Evolutionary conservation across 495 filamentous ascomycete species (phyloP).

Genomic region (Parathielavia appendiculata): DNA sequence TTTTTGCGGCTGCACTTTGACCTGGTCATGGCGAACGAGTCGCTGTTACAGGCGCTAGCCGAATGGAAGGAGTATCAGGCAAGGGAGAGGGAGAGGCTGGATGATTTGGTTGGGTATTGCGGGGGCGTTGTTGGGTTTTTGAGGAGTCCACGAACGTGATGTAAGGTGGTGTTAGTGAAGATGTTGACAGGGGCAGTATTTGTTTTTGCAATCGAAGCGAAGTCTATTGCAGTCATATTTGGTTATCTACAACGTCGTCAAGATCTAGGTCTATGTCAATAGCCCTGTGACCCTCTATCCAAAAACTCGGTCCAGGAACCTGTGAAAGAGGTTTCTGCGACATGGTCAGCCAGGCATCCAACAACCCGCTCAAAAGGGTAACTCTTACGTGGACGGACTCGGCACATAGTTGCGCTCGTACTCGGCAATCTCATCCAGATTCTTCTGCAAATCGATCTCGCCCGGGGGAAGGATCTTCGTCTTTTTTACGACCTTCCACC

Average conservation of each 20-base stretch:
- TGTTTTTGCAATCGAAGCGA: neutral
- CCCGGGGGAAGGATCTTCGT: conserved; percentile 53
- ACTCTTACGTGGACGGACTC: conserved; percentile 51
- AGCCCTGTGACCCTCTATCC: conserved; percentile 18
- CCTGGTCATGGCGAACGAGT: conserved; percentile 39
- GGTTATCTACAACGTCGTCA: conserved; percentile 1
- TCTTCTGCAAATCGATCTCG: conserved; percentile 58
- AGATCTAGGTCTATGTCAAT: neutral
- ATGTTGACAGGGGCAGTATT: neutral
- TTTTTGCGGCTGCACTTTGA: conserved; percentile 72
- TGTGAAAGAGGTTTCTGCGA: conserved; percentile 27
- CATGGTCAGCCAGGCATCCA: neutral
- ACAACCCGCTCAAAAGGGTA: neutral
- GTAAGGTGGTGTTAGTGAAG: neutral
- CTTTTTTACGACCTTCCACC: conserved; percentile 65
- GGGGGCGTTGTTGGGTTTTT: conserved; percentile 85
- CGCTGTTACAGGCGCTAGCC: conserved; percentile 46
- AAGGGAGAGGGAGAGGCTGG: conserved; percentile 62
- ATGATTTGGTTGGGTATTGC: conserved; percentile 76
- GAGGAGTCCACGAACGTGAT: conserved; percentile 53
- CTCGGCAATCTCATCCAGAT: conserved; percentile 68
- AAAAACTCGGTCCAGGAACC: conserved; percentile 27
- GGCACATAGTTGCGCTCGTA: conserved; percentile 63
- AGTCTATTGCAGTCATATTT: neutral
- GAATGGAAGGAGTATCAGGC: conserved; percentile 65